Evolutionary conservation across 768 basidiomycete species (phyloP), one percentile per base, ranked within the genome.

Genomic region (Ramaria sp.): DNA sequence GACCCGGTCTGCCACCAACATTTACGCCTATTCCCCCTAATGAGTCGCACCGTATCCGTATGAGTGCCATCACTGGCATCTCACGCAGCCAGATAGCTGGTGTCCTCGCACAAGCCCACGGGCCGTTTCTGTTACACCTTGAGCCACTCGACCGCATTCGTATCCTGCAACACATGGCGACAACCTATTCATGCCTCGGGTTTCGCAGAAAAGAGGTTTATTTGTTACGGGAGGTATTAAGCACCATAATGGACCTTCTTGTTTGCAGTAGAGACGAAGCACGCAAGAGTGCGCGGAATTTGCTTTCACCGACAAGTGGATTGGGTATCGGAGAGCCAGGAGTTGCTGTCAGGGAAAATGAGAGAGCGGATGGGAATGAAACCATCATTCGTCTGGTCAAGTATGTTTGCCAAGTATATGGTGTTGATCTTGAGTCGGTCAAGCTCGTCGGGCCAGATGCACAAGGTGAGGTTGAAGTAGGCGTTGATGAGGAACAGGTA

Each of bases 161-260:
- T 22, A 71, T 88, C 20, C 74, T 91, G 56, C 83, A 88, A 62
- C 75, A 77, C 37, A 78, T 84, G 48, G 87, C 88, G 0, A 82
- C 82, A 60, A 71, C 91, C 47, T 94, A 87, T 68, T 78, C 84
- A 11, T 86, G 82, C 61, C 68, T 99, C 4, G 92, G 91, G 9
- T 90, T 92, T 67, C 78, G 75, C 53, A 78, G 96, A 48, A 95
- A 95, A 71, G 94, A 96, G 70, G 87, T 84, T 0, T 88, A 88
- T 63, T 73, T 92, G 41, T 74, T 93, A 24, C 78, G 95, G 11
- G 93, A 97, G 65, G 78, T 96, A 43, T 75, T 94, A 20, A 89
- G 87, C 9, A 88, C 87, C 62, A 69, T 91, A 54, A 74, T 94
- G 72, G 93, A 92, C 65, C 75, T 91, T 54, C 72, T 95, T 58